These are phyloP conservation scores for Escallonia rubra DNA, from an alignment of 129 eudicot genomes.

Conservation along the genomic window DNA sequence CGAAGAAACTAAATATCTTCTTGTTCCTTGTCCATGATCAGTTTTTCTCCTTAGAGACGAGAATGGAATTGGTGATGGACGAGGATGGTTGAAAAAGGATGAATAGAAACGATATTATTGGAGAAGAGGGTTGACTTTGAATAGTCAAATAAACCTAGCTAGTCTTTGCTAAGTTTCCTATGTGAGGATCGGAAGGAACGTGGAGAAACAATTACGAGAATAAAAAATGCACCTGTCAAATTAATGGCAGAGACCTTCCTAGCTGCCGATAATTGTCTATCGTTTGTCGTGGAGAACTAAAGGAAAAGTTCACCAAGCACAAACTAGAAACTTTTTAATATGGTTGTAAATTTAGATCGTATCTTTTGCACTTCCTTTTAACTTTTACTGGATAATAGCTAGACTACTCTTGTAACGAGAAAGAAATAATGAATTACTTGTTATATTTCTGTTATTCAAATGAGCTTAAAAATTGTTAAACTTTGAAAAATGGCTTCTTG, in stretches of 20 bases:
- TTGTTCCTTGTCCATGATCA: slow-evolving; percentile 47
- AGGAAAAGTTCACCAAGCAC: not conserved
- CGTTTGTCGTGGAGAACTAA: not conserved
- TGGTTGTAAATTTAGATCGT: not conserved
- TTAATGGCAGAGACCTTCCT: not conserved
- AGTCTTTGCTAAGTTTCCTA: not conserved
- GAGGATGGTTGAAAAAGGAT: not conserved
- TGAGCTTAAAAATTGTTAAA: too few relatives aligned
- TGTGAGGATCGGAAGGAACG: not conserved
- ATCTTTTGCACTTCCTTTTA: not conserved
- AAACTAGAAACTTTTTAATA: not conserved
- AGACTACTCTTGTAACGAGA: too few relatives aligned
- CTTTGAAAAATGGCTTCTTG: too few relatives aligned
- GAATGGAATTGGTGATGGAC: not conserved
- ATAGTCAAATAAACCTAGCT: not conserved
- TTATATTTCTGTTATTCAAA: too few relatives aligned
- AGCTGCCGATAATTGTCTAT: not conserved
- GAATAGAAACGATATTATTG: not conserved
- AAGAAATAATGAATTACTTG: too few relatives aligned
- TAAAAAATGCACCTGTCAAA: not conserved
- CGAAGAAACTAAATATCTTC: slow-evolving; percentile 39
- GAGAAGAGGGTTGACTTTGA: not conserved
- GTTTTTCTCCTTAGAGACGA: not conserved
- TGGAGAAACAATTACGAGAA: not conserved
- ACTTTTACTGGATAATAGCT: too few relatives aligned